Base-by-base conservation (phyloP, 192 early-diverging fungal genomes). In the Linnemannia elongata region DNA sequence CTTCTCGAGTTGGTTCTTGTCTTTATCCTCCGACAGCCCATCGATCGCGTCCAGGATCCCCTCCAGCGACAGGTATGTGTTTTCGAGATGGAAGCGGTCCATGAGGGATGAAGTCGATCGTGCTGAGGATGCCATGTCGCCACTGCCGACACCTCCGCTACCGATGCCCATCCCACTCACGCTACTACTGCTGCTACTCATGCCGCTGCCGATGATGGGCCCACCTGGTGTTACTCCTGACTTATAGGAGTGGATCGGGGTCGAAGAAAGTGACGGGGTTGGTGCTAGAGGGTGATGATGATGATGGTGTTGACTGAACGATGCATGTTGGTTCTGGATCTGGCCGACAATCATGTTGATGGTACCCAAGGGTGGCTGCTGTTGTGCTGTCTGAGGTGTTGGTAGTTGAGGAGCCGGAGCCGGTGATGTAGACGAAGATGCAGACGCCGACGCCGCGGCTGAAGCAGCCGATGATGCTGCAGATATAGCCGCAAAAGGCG, bases 1-100 rank as follows among this genome's bases (percentile, higher is more conserved):
- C 39, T 87, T 87, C 33, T 81, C 76, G 7, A 87, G 75, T 33
- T 81, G 85, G 17, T 81, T 54, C 42, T 84, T 87, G n/a, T 72
- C 44, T 44, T 76, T 87, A 8, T 72, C 55, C 1, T 87, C 85
- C 13, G 76, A 77, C 1, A 87, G 8, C 1, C 85, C 80, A 13
- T 81, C 79, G 38, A 87, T 87, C 27, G 85, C 85, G 66, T 87
- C 85, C 20, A 87, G 33, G 22, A 87, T 87, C 33, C 85, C 85
- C 22, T 87, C 85, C 24, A 87, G 72, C 1, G 85, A 87, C 30
- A 87, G 54, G 44, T 78, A 81, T 68, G 81, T 87, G 47, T 87
- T 87, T 24, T 87, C 85, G 8, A 77, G 70, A 47, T 87, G 76
- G 38, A 87, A 87, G 6, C 85, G 79, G 33, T 87, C 85, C 79